Conservation (phyloP, 2,329 filamentous ascomycete species). For the Westerdykella ornata region DNA sequence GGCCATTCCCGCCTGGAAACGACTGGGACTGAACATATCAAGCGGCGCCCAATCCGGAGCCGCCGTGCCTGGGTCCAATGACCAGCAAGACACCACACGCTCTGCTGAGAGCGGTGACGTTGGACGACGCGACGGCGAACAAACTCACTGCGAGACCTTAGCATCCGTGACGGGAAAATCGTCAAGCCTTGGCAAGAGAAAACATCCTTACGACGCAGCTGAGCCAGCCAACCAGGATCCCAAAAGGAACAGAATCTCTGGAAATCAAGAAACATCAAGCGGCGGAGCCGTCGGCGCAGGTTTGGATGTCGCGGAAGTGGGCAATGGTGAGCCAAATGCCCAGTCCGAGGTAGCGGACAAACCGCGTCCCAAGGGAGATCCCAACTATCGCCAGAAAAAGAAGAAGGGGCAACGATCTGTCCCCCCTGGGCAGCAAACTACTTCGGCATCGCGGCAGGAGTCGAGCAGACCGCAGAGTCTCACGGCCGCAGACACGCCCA, state of each 20-base stretch:
- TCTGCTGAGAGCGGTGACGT: conserved; percentile 3
- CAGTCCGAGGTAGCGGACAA: conserved; percentile 7
- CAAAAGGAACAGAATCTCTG: conserved; percentile 23
- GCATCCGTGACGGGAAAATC: conserved; percentile 19
- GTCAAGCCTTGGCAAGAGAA: conserved; percentile 34
- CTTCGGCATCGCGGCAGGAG: conserved; percentile 1
- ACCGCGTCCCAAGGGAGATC: conserved; percentile 23
- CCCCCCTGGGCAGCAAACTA: conserved; percentile 1
- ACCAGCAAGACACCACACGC: conserved; percentile 4
- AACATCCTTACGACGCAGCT: conserved; percentile 25
- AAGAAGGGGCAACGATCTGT: conserved; percentile 5
- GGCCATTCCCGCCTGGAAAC: conserved; percentile 52
- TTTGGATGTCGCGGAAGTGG: conserved; percentile 5
- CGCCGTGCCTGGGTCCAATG: conserved; percentile 17
- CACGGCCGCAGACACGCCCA: not conserved
- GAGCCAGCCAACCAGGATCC: conserved; percentile 15
- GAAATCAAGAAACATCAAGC: conserved; percentile 4
- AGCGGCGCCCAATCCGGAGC: conserved; percentile 40
- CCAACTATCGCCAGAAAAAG: conserved; percentile 35
- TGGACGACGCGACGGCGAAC: conserved; percentile 5
- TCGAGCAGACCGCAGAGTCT: conserved; percentile 1
- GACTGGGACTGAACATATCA: conserved; percentile 55
- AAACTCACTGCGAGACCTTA: conserved; percentile 5
- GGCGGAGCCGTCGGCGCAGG: conserved; percentile 1
- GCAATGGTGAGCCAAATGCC: conserved; percentile 6